Percentiles rank a stretch among this genome's conserved stretches.
Evolutionary conservation across 164 flowering plant species (phyloP).

Genomic region (Tetrastigma voinierianum): DNA sequence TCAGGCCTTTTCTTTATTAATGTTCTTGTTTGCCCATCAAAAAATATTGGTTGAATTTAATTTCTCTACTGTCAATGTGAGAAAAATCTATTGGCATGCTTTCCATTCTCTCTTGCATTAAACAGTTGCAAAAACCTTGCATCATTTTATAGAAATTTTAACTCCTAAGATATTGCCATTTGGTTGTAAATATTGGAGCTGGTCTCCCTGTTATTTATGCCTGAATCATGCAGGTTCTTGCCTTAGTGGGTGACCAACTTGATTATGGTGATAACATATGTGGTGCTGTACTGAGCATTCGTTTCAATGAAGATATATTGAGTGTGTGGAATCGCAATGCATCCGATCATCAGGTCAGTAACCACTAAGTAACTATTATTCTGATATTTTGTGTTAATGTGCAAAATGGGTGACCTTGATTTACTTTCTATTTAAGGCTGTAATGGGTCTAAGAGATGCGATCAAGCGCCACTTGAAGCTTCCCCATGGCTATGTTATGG

Average conservation of each 20-base stretch:
- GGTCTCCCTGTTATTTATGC: too few relatives aligned
- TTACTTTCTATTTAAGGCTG: constrained; percentile 51
- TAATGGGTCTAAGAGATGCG: constrained; percentile 84
- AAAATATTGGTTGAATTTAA: too few relatives aligned
- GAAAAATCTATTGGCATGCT: too few relatives aligned
- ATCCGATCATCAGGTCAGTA: constrained; percentile 83
- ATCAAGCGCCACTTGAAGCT: constrained; percentile 89
- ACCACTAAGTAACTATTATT: neutral
- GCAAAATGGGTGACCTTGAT: constrained; percentile 1
- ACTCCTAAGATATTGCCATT: too few relatives aligned
- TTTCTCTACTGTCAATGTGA: too few relatives aligned
- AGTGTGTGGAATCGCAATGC: constrained; percentile 98
- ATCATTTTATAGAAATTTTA: too few relatives aligned
- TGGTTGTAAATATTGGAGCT: neutral
- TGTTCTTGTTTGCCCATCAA: too few relatives aligned
- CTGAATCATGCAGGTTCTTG: constrained; percentile 61
- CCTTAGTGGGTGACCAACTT: constrained; percentile 92
- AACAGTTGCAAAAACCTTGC: too few relatives aligned
- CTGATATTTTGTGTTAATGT: neutral
- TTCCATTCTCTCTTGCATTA: too few relatives aligned
- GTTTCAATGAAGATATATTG: constrained; percentile 89
- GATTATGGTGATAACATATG: constrained; percentile 87
- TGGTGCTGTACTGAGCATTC: constrained; percentile 91
- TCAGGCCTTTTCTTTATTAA: too few relatives aligned
- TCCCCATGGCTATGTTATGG: constrained; percentile 90